A percentile compares a stretch with the other conserved stretches of the same genome.
Evolutionary conservation across 2,329 filamentous ascomycete species (phyloP).

Genomic region (Aureobasidium sp.): DNA sequence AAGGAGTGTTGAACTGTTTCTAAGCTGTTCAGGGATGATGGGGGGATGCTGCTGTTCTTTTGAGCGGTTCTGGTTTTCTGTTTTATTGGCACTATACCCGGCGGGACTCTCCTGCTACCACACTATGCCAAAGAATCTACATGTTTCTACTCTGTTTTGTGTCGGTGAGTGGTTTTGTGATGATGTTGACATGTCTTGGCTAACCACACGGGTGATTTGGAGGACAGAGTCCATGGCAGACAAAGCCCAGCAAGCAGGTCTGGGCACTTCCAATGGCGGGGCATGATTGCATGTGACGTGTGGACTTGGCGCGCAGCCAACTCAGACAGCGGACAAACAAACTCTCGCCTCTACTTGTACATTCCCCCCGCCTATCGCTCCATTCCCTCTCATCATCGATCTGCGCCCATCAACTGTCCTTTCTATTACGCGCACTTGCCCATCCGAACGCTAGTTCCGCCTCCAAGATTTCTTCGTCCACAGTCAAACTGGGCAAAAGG

Average conservation of each 20-base stretch:
- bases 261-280: neutral
- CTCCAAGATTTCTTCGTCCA: slow-evolving; percentile 7
- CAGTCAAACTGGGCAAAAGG: slow-evolving; percentile 43
- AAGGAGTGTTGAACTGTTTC: slow-evolving; percentile 94
- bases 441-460: slow-evolving; percentile 7
- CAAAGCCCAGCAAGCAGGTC: neutral
- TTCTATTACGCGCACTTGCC: neutral
- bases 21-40: slow-evolving; percentile 38
- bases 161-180: neutral
- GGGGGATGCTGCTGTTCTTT: neutral
- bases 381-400: neutral
- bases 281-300: slow-evolving; percentile 5
- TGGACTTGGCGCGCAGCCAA: neutral
- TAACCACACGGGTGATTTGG: neutral
- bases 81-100: slow-evolving; percentile 5
- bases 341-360: neutral
- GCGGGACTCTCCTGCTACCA: slow-evolving; percentile 3
- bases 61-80: neutral
- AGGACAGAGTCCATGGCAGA: neutral
- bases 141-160: neutral
- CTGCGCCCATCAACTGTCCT: neutral
- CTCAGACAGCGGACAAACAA: neutral
- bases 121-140: slow-evolving; percentile 1
- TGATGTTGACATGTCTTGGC: slow-evolving; percentile 1
- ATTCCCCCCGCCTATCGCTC: neutral